Evolutionary conservation across 2,329 filamentous ascomycete species (phyloP), one percentile per base, ranked within the genome.

Genomic region (Neonectria punicea): DNA sequence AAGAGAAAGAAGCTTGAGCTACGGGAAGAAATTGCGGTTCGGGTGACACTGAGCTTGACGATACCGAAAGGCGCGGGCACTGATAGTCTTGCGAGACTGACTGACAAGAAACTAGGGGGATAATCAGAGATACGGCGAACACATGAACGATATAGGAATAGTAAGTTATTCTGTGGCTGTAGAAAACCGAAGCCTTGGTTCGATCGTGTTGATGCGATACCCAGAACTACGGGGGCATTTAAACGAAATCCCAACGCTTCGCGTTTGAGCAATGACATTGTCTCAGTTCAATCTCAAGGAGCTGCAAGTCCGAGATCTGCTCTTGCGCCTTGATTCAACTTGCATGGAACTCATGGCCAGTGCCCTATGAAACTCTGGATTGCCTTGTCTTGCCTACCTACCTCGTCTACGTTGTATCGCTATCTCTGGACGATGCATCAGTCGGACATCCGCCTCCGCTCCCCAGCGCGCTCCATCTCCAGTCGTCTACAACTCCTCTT

Each of bases 361-460:
- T 30, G 13, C n/a, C 32, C 43, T 16, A 56, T 39, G 36, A 39
- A 51, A 28, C 18, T 16, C 14, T 39, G 53, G 10, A 14, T 39
- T n/a, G 14, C 36, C 36, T 25, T 25, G 5, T 25, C 25, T 36
- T 39, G 36, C 14, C 14, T 39, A 53, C n/a, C 39, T 43, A 18
- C n/a, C n/a, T 43, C 46, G 20, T 22, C 39, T 11, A 18, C 39
- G 3, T 20, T 53, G 20, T n/a, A 32, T 50, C 39, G 39, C 53
- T 58, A 47, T 44, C 20, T 43, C 14, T 30, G 18, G 9, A 20
- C 41, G 25, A 41, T 30, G 8, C 39, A 20, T 58, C 36, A 53
- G 54, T 50, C 66, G 67, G 67, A 70, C 61, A 68, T 70, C 67
- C 67, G 63, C 67, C 67, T 61, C 67, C 67, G 67, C 58, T 39